Percentiles rank a stretch among this genome's conserved stretches.
Evolutionary conservation across 805 yeast species (phyloP).

Genomic region (Wickerhamiella alocasiicola): DNA sequence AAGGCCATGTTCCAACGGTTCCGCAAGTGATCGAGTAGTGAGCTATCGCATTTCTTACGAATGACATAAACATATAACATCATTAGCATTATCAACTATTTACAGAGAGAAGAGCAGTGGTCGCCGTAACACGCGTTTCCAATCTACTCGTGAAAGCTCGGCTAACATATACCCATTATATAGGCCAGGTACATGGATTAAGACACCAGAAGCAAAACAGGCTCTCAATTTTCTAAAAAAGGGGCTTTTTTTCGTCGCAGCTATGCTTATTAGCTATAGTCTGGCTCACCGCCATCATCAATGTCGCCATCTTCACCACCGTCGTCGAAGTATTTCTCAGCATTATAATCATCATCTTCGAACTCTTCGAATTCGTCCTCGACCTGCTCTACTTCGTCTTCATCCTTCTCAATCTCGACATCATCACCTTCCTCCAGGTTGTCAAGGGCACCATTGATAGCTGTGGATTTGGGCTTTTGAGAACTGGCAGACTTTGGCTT

Average conservation of each 20-base stretch:
- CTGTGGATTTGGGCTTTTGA: neutral
- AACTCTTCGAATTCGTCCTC: slow-evolving; percentile 55
- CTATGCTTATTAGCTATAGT: slow-evolving; percentile 35
- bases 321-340: slow-evolving; percentile 67
- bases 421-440: slow-evolving; percentile 29
- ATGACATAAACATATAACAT: too few species aligned
- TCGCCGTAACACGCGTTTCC: too few species aligned
- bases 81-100: too few species aligned
- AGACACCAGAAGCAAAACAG: too few species aligned
- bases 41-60: too few species aligned
- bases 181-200: too few species aligned
- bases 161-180: too few species aligned
- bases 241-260: too few species aligned
- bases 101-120: too few species aligned
- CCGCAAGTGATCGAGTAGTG: slow-evolving; percentile 9
- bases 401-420: slow-evolving; percentile 30
- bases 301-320: slow-evolving; percentile 44
- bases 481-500: slow-evolving; percentile 33
- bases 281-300: slow-evolving; percentile 57
- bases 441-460: slow-evolving; percentile 13
- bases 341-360: slow-evolving; percentile 68
- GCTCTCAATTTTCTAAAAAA: too few species aligned
- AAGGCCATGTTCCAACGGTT: slow-evolving; percentile 25
- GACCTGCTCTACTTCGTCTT: slow-evolving; percentile 34
- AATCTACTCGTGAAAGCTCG: too few species aligned